Base-by-base conservation (phyloP, 371 early-diverging fungal species). In the Phascolomyces articulosus region DNA sequence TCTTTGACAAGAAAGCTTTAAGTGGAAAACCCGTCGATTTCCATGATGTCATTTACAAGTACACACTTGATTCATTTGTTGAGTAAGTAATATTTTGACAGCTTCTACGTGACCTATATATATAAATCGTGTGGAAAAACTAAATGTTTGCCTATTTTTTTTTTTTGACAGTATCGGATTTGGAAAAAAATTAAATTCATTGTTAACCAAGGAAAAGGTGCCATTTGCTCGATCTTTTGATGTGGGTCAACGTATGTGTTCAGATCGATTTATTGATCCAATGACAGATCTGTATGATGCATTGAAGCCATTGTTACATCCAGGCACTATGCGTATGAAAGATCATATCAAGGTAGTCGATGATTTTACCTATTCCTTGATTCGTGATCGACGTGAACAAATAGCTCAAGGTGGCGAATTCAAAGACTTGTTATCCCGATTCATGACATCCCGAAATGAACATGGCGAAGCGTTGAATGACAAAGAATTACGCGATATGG, bases 211-310 rank as follows among this genome's bases (percentile, higher is more conserved):
- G 55, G 72, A 64, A 15, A 79, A 69, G 29, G 69, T 70, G 2
- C 76, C 79, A 0, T 90, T 90, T 74, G 88, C 88, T 0, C 67
- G 51, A 1, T 82, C 86, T 0, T 88, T 90, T 63, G 88, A 90
- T 59, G 70, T 65, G 4, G 71, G 76, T 1, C 87, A 88, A 65
- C 48, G 34, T 6, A 55, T 58, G 8, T 71, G 76, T 0, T 74
- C 73, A 26, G 55, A 71, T 21, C 75, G 83, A 0, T 74, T 82
- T 47, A 60, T 80, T 53, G 74, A 82, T 53, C 87, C 86, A 7
- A 34, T 78, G 18, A 73, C 72, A 53, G 38, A 38, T 41, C 18
- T 73, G 4, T 57, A 63, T 15, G 77, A 76, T 11, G 68, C 70
- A 40, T 9, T 79, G 23, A 34, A 60, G 16, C 54, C 65, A 27